These are phyloP conservation scores for Aureoboletus auriporus DNA, from an alignment of 768 basidiomycete species.

Conservation along the genomic window DNA sequence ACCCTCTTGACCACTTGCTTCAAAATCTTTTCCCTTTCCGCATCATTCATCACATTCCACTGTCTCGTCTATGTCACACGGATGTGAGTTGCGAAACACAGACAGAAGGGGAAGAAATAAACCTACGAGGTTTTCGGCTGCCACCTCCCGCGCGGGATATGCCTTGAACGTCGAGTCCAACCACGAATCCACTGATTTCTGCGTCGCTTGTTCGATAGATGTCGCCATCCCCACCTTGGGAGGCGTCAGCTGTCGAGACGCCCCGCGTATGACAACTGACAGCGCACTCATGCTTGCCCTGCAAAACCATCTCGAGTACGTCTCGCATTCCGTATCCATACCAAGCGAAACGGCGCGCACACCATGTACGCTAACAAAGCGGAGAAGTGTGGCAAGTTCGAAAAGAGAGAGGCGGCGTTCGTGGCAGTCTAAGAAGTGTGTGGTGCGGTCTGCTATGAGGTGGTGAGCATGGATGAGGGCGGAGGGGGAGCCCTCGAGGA, in stretches of 20 bases:
- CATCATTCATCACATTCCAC: not conserved
- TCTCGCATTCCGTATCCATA: conserved; percentile 8
- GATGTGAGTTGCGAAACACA: not conserved
- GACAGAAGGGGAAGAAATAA: no score
- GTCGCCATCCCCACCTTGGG: not conserved
- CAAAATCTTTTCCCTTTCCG: not conserved
- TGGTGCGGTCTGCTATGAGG: not conserved
- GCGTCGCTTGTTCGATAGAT: not conserved
- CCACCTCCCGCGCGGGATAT: conserved; percentile 5
- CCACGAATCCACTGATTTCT: conserved; percentile 7
- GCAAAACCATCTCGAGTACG: conserved; percentile 11
- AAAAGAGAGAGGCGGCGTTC: conserved; percentile 8
- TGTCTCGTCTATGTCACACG: not conserved
- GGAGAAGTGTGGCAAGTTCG: conserved; percentile 10
- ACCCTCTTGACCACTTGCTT: not conserved
- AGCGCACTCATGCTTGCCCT: conserved; percentile 1
- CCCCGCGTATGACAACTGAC: not conserved
- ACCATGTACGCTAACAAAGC: conserved; percentile 5
- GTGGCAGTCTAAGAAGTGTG: not conserved
- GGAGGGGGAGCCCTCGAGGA: conserved; percentile 2
- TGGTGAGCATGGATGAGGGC: conserved; percentile 4
- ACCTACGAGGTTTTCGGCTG: conserved; percentile 5
- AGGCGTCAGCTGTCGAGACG: not conserved
- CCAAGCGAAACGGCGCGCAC: conserved; percentile 1
- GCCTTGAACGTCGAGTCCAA: conserved; percentile 3